Percentiles rank a stretch among this genome's conserved stretches.
Conservation (phyloP, 2,329 filamentous ascomycete species). For the Paraphoma sp. region DNA sequence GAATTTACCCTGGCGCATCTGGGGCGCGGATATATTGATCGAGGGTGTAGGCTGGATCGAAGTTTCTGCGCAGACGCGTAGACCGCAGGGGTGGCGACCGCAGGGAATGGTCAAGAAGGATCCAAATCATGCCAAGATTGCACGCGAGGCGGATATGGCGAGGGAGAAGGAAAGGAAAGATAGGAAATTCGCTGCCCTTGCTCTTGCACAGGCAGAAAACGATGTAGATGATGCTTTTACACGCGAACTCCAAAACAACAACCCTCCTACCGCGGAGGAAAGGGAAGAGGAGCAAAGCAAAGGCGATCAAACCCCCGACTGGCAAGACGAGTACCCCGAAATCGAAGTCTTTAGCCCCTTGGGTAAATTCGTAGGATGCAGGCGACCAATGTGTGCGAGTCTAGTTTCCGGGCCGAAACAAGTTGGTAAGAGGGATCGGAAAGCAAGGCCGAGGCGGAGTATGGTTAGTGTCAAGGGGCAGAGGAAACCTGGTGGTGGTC, state of each 20-base stretch:
- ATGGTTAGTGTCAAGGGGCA: constrained; percentile 63
- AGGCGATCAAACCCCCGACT: constrained; percentile 22
- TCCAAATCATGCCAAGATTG: constrained; percentile 30
- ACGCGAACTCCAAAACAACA: no score
- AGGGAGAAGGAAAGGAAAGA: constrained; percentile 17
- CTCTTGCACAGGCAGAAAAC: constrained; percentile 10
- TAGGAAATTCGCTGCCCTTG: constrained; percentile 27
- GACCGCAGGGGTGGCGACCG: constrained; percentile 39
- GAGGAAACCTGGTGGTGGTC: constrained; percentile 24
- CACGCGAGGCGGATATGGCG: constrained; percentile 14
- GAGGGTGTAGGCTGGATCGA: constrained; percentile 96
- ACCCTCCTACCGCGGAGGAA: constrained; percentile 24
- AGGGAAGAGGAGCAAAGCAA: constrained; percentile 12
- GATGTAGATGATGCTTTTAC: constrained; percentile 13
- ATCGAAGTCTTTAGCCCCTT: constrained; percentile 87
- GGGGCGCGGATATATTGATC: constrained; percentile 83
- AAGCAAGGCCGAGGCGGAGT: constrained; percentile 68
- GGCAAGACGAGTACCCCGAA: constrained; percentile 62
- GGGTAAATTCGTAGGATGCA: constrained; percentile 75
- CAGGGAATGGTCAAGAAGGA: constrained; percentile 58
- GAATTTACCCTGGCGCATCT: constrained; percentile 77
- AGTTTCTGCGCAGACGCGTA: constrained; percentile 78
- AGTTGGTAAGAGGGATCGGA: constrained; percentile 57
- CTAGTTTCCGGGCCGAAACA: constrained; percentile 63
- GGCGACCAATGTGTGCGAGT: constrained; percentile 76